phyloP scores from a whole-genome alignment of 1,284 basidiomycete genomes.

The Fomitopsis palustris region DNA sequence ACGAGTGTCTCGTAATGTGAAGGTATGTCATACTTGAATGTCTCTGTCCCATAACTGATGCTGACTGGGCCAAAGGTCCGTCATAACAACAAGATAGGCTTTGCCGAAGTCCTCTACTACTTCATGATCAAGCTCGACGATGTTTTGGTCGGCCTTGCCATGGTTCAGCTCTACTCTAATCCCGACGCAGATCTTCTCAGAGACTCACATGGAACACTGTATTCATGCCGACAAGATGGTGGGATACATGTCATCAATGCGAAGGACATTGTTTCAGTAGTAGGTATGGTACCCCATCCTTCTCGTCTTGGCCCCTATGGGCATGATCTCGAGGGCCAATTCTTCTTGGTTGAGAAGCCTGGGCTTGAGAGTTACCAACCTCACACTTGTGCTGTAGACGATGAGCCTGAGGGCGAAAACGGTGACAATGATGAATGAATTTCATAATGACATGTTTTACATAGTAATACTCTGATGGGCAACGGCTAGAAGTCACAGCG shows the following conservation, averaged over 20 bases:
- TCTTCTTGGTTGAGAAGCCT: no score
- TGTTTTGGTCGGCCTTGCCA: background rate
- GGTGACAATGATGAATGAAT: no score
- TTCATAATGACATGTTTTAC: no score
- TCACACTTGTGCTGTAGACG: no score
- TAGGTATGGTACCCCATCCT: no score
- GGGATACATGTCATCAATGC: constrained; percentile 3
- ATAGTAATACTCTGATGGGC: no score
- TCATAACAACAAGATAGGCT: background rate
- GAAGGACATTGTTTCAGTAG: constrained; percentile 6
- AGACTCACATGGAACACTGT: background rate
- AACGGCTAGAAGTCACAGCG: no score
- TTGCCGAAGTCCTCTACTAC: constrained; percentile 9
- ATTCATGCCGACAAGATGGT: background rate
- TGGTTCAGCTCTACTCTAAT: background rate
- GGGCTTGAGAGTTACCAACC: no score
- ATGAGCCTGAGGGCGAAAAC: no score
- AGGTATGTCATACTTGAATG: constrained; percentile 11
- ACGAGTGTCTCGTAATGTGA: constrained; percentile 12
- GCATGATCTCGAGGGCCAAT: no score
- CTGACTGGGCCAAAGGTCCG: background rate
- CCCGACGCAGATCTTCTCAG: background rate
- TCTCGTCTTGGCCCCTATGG: no score
- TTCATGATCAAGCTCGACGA: constrained; percentile 1
- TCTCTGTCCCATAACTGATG: background rate